Conservation (phyloP, 768 basidiomycete species). For the Sarcodon aspratus region DNA sequence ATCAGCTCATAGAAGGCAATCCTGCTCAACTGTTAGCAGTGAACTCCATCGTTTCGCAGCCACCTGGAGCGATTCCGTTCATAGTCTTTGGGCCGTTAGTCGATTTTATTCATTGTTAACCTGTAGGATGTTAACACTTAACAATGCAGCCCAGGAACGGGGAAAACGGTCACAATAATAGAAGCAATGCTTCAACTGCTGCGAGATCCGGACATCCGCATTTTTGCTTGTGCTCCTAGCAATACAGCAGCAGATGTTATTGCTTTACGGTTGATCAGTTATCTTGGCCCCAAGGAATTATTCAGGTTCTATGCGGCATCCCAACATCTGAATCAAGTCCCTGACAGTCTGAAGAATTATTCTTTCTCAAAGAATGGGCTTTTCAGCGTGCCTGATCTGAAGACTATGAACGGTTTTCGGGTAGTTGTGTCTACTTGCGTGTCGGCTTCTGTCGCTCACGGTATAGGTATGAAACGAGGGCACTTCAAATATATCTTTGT, state of each 20-base stretch:
- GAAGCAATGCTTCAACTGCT: constrained; percentile 6
- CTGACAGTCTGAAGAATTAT: constrained; percentile 24
- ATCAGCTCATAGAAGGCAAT: constrained; percentile 26
- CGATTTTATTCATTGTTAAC: background rate
- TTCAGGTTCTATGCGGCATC: constrained; percentile 46
- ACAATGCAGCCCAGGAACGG: constrained; percentile 31
- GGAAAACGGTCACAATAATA: constrained; percentile 32
- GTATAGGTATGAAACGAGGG: constrained; percentile 36
- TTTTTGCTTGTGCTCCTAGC: constrained; percentile 13
- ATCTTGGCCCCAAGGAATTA: constrained; percentile 18
- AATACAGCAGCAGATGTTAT: constrained; percentile 13
- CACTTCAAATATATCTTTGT: constrained; percentile 52
- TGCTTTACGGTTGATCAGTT: constrained; percentile 7
- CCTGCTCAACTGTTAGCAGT: constrained; percentile 40
- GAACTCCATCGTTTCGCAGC: constrained; percentile 31
- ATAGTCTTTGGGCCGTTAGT: constrained; percentile 57
- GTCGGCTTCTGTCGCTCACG: constrained; percentile 36
- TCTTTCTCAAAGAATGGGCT: constrained; percentile 19
- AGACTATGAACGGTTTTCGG: constrained; percentile 28
- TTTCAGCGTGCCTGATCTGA: constrained; percentile 34
- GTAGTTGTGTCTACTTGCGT: constrained; percentile 51
- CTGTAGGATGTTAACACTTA: background rate
- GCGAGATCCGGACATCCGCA: background rate
- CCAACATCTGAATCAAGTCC: constrained; percentile 23
- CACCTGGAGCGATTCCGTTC: constrained; percentile 39